phyloP scores from a whole-genome alignment of 2,329 filamentous ascomycete genomes.

The Alternaria sp. region DNA sequence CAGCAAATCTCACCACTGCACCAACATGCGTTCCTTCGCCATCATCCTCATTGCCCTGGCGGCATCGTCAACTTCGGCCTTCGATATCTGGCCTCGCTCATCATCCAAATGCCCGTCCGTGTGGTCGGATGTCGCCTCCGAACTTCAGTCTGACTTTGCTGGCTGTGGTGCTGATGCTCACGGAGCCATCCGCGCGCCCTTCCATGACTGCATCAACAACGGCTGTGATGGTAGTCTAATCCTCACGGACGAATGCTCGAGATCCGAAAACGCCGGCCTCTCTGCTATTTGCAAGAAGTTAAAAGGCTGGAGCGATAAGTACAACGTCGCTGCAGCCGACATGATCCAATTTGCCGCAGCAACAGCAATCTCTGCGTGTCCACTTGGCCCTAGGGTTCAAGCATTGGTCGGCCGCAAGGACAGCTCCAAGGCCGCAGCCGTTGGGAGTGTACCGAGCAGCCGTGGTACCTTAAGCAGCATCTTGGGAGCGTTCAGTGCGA shows the following conservation, averaged over 20 bases:
- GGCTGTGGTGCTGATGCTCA: slow-evolving; percentile 33
- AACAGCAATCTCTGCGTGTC: slow-evolving; percentile 32
- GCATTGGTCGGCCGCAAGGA: slow-evolving; percentile 35
- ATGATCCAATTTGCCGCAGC: slow-evolving; percentile 41
- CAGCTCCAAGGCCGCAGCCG: slow-evolving; percentile 21
- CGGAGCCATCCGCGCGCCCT: slow-evolving; percentile 32
- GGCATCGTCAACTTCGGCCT: slow-evolving; percentile 1
- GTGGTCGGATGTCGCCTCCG: slow-evolving; percentile 26
- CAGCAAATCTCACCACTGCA: neutral
- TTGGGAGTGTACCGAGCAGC: slow-evolving; percentile 23
- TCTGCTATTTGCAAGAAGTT: slow-evolving; percentile 52
- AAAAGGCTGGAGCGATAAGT: slow-evolving; percentile 49
- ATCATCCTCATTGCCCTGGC: neutral
- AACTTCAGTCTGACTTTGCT: slow-evolving; percentile 25
- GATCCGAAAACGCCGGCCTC: slow-evolving; percentile 55
- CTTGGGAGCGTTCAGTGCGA: slow-evolving; percentile 32
- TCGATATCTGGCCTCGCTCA: slow-evolving; percentile 16
- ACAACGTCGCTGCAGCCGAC: slow-evolving; percentile 42
- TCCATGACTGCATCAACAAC: slow-evolving; percentile 42
- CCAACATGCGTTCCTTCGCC: slow-evolving; percentile 2
- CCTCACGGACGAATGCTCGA: slow-evolving; percentile 35
- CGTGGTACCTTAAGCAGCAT: slow-evolving; percentile 28
- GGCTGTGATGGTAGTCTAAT: slow-evolving; percentile 40
- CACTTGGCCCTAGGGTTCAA: slow-evolving; percentile 29
- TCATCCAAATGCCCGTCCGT: slow-evolving; percentile 26